Evolutionary conservation across 2,329 filamentous ascomycete genomes (phyloP).

Genomic region (Periconia macrospinosa): DNA sequence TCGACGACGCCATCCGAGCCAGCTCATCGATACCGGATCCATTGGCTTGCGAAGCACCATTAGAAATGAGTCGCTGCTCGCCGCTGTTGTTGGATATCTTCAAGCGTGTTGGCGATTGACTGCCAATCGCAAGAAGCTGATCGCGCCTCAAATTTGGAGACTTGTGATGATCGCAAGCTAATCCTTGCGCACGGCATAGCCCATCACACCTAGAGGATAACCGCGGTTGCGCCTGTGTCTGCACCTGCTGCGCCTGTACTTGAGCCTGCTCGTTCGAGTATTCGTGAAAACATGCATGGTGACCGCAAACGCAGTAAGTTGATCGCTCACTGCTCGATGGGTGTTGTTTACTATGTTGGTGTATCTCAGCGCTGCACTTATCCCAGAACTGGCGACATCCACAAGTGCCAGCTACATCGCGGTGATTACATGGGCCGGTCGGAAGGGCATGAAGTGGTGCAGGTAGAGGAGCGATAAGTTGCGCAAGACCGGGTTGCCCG

Average conservation of each 20-base stretch:
- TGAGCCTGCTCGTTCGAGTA: conserved; percentile 11
- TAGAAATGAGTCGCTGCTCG: conserved; percentile 2
- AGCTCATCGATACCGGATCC: conserved; percentile 21
- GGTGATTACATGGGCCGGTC: conserved; percentile 57
- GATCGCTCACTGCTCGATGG: conserved; percentile 31
- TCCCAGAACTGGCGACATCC: conserved; percentile 59
- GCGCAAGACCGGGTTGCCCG: conserved; percentile 25
- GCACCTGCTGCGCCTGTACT: conserved; percentile 7
- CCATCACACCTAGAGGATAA: conserved; percentile 13
- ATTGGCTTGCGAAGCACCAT: conserved; percentile 20
- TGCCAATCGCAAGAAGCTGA: conserved; percentile 1
- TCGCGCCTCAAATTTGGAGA: conserved; percentile 10
- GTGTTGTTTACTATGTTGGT: conserved; percentile 29
- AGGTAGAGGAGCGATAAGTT: conserved; percentile 14
- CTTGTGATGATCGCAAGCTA: conserved; percentile 18
- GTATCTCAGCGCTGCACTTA: conserved; percentile 34
- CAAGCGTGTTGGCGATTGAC: conserved; percentile 11
- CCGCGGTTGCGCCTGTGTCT: background rate
- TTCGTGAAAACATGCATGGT: conserved; percentile 60
- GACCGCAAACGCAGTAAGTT: conserved; percentile 57
- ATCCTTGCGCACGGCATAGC: conserved; percentile 14
- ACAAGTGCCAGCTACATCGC: conserved; percentile 53
- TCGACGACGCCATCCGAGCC: conserved; percentile 28
- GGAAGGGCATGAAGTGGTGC: conserved; percentile 44
- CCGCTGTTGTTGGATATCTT: conserved; percentile 12